A percentile compares a stretch with the other conserved stretches of the same genome.
phyloP scores from a whole-genome alignment of 1,139 yeast genomes.

The Geotrichum armillariae region DNA sequence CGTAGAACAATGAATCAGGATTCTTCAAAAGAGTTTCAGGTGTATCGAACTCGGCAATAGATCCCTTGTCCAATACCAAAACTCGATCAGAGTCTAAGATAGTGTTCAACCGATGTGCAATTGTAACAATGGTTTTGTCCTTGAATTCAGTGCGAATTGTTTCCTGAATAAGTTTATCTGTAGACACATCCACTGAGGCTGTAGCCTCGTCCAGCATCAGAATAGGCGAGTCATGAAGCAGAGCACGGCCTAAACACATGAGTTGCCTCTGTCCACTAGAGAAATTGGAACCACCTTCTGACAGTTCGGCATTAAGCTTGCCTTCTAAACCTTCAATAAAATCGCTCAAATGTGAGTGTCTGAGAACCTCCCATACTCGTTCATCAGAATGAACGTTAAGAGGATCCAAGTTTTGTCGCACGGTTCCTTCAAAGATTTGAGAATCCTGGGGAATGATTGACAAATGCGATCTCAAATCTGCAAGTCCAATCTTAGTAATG shows the following conservation, averaged over 20 bases:
- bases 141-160: conserved; percentile 66
- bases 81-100: conserved; percentile 78
- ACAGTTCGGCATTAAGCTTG: conserved; percentile 45
- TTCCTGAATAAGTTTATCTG: conserved; percentile 72
- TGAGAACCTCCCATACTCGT: conserved; percentile 68
- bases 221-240: conserved; percentile 60
- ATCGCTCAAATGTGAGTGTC: conserved; percentile 75
- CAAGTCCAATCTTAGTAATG: conserved; percentile 56
- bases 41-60: conserved; percentile 66
- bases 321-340: conserved; percentile 54
- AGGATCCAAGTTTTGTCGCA: conserved; percentile 69
- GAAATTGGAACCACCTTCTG: conserved; percentile 71
- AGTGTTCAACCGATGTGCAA: conserved; percentile 82
- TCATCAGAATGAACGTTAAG: conserved; percentile 50
- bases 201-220: conserved; percentile 82
- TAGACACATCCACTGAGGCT: conserved; percentile 80
- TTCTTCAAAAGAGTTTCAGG: conserved; percentile 52
- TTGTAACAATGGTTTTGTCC: conserved; percentile 70
- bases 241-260: conserved; percentile 72
- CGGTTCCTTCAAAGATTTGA: conserved; percentile 63
- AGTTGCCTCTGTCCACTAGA: conserved; percentile 80
- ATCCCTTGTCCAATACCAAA: conserved; percentile 66
- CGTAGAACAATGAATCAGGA: conserved; percentile 51
- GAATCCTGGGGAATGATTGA: conserved; percentile 80
- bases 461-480: conserved; percentile 56